phyloP scores from a whole-genome alignment of 805 yeast species.

The Metschnikowia sp. region DNA sequence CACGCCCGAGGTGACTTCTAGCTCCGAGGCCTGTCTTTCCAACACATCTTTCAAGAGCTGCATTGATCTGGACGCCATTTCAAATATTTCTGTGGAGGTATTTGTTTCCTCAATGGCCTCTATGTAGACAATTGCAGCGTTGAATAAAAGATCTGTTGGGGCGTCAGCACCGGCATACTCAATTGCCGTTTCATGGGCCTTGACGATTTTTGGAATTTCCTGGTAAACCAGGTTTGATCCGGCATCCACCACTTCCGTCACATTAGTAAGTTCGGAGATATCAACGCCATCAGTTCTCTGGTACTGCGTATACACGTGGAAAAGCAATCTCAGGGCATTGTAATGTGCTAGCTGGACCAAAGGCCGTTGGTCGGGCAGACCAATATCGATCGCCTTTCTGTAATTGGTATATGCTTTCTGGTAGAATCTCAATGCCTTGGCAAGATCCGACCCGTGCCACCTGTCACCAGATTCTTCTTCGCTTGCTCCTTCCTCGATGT shows the following conservation, averaged over 20 bases:
- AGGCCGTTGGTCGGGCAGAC: slow-evolving; percentile 3
- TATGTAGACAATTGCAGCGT: slow-evolving; percentile 45
- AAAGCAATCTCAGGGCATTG: slow-evolving; percentile 56
- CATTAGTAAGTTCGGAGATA: slow-evolving; percentile 26
- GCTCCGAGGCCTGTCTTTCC: slow-evolving; percentile 22
- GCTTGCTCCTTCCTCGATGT: slow-evolving; percentile 51
- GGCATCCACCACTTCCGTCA: slow-evolving; percentile 31
- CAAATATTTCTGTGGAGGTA: slow-evolving; percentile 1
- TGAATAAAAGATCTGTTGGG: slow-evolving; percentile 41
- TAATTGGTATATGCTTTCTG: slow-evolving; percentile 53
- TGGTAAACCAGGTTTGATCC: slow-evolving; percentile 37
- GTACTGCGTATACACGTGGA: slow-evolving; percentile 53
- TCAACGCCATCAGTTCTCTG: slow-evolving; percentile 37
- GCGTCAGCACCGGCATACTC: slow-evolving; percentile 15
- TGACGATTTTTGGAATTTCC: slow-evolving; percentile 31
- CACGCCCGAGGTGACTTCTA: slow-evolving; percentile 6
- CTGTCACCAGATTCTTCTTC: slow-evolving; percentile 77
- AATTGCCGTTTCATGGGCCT: slow-evolving; percentile 39
- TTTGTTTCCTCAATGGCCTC: slow-evolving; percentile 43
- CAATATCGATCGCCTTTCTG: slow-evolving; percentile 28
- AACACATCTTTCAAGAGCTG: slow-evolving; percentile 26
- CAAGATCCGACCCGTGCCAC: slow-evolving; percentile 63
- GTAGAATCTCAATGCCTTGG: slow-evolving; percentile 64
- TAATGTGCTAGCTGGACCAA: slow-evolving; percentile 33
- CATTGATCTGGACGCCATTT: slow-evolving; percentile 8